Evolutionary conservation across 139 green algal genomes (phyloP).

Genomic region (Ettlia oleoabundans): DNA sequence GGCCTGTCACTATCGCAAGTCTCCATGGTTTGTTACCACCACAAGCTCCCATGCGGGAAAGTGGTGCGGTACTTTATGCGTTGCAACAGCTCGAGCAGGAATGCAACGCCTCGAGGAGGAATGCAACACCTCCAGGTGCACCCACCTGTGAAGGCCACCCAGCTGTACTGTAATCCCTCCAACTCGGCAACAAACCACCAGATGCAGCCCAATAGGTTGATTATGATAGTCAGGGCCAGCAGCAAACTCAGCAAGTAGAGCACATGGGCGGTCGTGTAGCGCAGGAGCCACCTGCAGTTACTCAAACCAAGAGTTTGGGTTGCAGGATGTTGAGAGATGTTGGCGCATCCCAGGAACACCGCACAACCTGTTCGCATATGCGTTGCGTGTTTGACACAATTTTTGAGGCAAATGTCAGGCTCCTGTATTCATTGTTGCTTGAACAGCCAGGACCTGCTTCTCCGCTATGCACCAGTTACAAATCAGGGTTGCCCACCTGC

Average conservation of each 20-base stretch:
- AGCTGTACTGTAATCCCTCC: conserved; percentile 34
- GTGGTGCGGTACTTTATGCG: no score
- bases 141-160: conserved; percentile 1
- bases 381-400: no score
- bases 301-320: neutral
- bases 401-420: no score
- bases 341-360: neutral
- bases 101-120: neutral
- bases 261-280: neutral
- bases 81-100: neutral
- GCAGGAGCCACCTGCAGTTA: conserved; percentile 22
- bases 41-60: no score
- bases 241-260: conserved; percentile 18
- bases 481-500: neutral
- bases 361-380: neutral
- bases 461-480: neutral
- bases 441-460: neutral
- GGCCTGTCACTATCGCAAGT: no score
- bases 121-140: neutral
- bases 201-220: conserved; percentile 36
- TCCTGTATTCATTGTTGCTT: no score
- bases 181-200: conserved; percentile 34
- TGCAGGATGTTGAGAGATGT: no score
- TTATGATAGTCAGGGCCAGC: conserved; percentile 11
- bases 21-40: no score